phyloP scores from a whole-genome alignment of 768 basidiomycete genomes.

The Boletellus sp. region DNA sequence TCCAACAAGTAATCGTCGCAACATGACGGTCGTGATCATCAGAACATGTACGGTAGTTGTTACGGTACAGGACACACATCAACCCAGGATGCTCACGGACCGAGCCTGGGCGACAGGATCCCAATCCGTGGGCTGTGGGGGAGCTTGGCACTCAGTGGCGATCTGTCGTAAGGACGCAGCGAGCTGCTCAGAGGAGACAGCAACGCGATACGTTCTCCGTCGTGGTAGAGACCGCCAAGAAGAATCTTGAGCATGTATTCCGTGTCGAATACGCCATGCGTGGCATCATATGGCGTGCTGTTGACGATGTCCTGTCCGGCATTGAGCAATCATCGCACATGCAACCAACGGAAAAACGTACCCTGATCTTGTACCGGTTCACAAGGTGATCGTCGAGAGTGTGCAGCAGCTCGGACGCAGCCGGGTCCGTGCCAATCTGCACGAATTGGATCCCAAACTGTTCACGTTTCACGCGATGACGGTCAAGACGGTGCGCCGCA shows the following conservation, averaged over 20 bases:
- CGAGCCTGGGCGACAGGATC: slow-evolving; percentile 6
- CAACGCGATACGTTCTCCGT: slow-evolving; percentile 14
- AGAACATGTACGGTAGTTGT: no score
- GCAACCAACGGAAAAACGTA: not conserved
- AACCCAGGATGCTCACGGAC: slow-evolving; percentile 7
- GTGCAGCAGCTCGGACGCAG: slow-evolving; percentile 38
- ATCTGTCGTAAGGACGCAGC: slow-evolving; percentile 7
- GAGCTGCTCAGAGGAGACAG: slow-evolving; percentile 2
- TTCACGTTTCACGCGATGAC: slow-evolving; percentile 29
- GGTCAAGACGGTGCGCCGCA: slow-evolving; percentile 39
- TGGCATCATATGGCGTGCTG: slow-evolving; percentile 38
- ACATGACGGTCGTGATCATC: no score
- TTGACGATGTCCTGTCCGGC: slow-evolving; percentile 43
- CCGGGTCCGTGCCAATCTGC: slow-evolving; percentile 40
- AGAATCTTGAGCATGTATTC: slow-evolving; percentile 36
- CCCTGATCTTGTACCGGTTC: slow-evolving; percentile 30
- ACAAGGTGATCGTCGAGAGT: slow-evolving; percentile 39
- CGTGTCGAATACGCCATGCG: slow-evolving; percentile 29
- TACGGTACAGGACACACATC: not conserved
- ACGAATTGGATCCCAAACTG: slow-evolving; percentile 46
- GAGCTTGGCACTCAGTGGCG: slow-evolving; percentile 11
- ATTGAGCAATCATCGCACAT: not conserved
- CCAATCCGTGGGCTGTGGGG: slow-evolving; percentile 11
- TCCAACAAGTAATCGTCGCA: no score
- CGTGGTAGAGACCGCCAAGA: slow-evolving; percentile 24